Percentiles rank a stretch among this genome's conserved stretches.
Evolutionary conservation across 2,329 filamentous ascomycete species (phyloP).

Genomic region (Scolecobasidium constrictum): DNA sequence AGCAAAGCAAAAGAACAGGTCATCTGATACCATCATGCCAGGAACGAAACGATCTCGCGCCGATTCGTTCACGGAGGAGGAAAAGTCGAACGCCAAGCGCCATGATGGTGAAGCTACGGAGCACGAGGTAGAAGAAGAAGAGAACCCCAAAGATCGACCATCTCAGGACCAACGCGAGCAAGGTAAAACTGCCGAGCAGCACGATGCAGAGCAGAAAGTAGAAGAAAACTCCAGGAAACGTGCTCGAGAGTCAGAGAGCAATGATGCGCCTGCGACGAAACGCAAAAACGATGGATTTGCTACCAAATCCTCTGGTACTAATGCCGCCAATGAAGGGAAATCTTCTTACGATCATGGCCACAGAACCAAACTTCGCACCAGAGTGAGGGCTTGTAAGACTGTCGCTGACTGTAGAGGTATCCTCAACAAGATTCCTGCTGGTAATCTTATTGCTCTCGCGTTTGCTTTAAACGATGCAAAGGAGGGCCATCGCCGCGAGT

Average conservation of each 20-base stretch:
- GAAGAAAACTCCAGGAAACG: neutral
- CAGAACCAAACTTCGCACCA: conserved; percentile 4
- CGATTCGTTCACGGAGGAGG: neutral
- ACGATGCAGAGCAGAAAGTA: neutral
- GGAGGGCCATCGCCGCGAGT: conserved; percentile 1
- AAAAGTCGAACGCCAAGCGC: neutral
- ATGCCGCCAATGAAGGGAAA: neutral
- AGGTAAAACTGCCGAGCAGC: neutral
- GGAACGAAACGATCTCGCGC: neutral
- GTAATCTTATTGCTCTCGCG: conserved; percentile 1
- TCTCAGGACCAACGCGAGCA: neutral
- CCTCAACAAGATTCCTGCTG: conserved; percentile 4
- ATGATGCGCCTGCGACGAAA: neutral
- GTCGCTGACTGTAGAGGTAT: conserved; percentile 1
- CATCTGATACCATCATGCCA: conserved; percentile 1
- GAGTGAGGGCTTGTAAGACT: conserved; percentile 2
- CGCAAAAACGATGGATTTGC: neutral
- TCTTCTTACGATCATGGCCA: neutral
- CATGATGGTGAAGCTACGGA: neutral
- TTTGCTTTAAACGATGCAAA: conserved; percentile 4
- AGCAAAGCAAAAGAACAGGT: conserved; percentile 3
- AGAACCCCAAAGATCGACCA: neutral
- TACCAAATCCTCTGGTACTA: no score
- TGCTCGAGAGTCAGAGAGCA: conserved; percentile 2
- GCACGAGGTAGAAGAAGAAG: conserved; percentile 1